A percentile compares a stretch with the other conserved stretches of the same genome.
Conservation (phyloP, 2,329 filamentous ascomycete species). For the Aspergillus caelatus region DNA sequence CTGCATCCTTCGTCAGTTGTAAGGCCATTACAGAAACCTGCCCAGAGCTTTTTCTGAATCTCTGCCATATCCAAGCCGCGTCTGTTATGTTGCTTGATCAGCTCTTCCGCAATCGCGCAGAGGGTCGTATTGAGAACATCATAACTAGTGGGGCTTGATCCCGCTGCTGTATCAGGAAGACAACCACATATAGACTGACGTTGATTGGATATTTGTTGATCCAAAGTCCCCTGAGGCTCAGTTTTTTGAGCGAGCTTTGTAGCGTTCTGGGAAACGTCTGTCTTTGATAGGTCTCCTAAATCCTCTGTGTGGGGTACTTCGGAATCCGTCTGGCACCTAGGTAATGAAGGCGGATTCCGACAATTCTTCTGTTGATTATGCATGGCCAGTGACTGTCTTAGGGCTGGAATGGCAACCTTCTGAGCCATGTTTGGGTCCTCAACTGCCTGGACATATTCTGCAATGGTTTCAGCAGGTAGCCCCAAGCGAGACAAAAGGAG, state of each 20-base stretch:
- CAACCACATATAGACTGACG: conserved; percentile 30
- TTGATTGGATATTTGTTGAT: background rate
- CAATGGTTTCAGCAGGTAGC: conserved; percentile 25
- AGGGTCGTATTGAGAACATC: conserved; percentile 38
- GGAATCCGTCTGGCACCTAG: background rate
- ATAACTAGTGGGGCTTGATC: conserved; percentile 25
- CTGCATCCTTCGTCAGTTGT: conserved; percentile 36
- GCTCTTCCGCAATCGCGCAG: conserved; percentile 42
- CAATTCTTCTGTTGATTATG: background rate
- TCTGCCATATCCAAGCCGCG: conserved; percentile 38
- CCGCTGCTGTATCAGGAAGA: conserved; percentile 14
- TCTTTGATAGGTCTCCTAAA: background rate
- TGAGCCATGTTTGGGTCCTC: conserved; percentile 22
- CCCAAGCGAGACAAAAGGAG: conserved; percentile 30
- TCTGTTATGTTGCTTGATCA: conserved; percentile 43
- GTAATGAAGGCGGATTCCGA: background rate
- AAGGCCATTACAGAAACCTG: conserved; percentile 35
- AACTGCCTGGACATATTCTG: conserved; percentile 30
- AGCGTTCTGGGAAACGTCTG: background rate
- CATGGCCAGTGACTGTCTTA: conserved; percentile 17
- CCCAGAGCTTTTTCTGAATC: conserved; percentile 37
- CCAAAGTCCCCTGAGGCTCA: background rate
- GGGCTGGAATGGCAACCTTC: conserved; percentile 41
- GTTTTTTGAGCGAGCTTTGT: background rate
- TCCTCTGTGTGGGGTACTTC: background rate